These are phyloP conservation scores for Paradendryphiella salina DNA, from an alignment of 2,329 filamentous ascomycete species.

Conservation along the genomic window DNA sequence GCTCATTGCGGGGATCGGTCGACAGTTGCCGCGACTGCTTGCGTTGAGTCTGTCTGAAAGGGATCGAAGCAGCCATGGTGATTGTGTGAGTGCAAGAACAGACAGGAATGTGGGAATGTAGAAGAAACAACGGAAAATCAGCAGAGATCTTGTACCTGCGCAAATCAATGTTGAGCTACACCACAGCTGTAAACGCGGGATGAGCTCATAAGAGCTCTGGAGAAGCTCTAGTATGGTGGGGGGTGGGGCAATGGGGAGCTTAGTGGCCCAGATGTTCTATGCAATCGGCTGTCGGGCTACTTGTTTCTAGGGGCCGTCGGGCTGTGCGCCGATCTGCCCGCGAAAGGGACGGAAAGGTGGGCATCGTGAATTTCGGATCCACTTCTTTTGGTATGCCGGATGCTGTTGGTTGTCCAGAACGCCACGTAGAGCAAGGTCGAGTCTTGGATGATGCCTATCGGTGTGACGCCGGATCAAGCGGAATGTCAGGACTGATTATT, in stretches of 20 bases:
- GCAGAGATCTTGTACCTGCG: conserved; percentile 3
- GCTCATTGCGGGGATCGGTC: conserved; percentile 59
- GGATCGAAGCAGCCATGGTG: conserved; percentile 32
- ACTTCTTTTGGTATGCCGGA: conserved; percentile 35
- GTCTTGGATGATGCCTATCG: conserved; percentile 10
- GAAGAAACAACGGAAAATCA: background rate
- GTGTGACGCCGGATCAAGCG: conserved; percentile 12
- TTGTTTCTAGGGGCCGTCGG: conserved; percentile 14
- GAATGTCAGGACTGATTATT: conserved; percentile 7
- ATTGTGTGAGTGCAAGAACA: conserved; percentile 7
- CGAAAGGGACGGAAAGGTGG: conserved; percentile 32
- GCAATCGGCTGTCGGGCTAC: conserved; percentile 28
- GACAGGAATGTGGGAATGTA: conserved; percentile 1
- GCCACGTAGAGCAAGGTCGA: conserved; percentile 28
- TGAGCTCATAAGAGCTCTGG: conserved; percentile 44
- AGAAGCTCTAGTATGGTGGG: conserved; percentile 37
- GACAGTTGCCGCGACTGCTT: conserved; percentile 53
- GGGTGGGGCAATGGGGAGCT: conserved; percentile 36
- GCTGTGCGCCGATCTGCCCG: conserved; percentile 25
- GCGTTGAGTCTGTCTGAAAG: conserved; percentile 34
- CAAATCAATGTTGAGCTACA: conserved; percentile 39
- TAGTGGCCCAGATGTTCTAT: conserved; percentile 26
- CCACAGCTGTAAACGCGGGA: conserved; percentile 35
- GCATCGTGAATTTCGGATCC: conserved; percentile 39
- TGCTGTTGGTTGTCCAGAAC: conserved; percentile 22